Base-by-base conservation (phyloP, 2,329 filamentous ascomycete species). In the Talaromyces sp. region DNA sequence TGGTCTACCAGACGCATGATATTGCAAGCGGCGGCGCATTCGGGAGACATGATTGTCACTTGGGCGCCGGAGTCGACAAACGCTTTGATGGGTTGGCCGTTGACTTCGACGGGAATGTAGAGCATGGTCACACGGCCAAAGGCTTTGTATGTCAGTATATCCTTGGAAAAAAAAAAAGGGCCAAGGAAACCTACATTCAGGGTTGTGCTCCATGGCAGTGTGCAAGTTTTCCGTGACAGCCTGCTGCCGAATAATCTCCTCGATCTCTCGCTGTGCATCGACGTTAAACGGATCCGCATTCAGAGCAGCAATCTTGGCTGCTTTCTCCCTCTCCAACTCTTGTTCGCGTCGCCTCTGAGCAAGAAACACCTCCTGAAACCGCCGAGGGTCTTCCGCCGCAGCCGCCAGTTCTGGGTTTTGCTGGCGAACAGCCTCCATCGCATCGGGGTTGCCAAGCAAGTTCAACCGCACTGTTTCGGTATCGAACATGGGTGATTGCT, bases 41-140 rank as follows among this genome's bases (percentile, higher is more conserved):
- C 83, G 5, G 95, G 95, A 5, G 94, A 98, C 95, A 99, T 99
- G 80, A 99, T 97, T 57, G 95, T 99, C 30, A 94, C 92, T 79
- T 99, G 95, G 28, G 95, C 95, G 64, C 95, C 95, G 1, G 95
- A 98, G 76, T 99, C 95, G 63, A 99, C 95, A 68, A 99, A 89
- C 2, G 94, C 95, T 80, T 97, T 98, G 69, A 99, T 89, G 62
- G 90, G 91, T 68, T 91, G 85, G 12, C 91, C 89, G 76, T 99
- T 99, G 69, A 99, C 95, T 74, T 96, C 91, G 64, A 96, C 93
- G 72, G 96, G 88, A 68, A 98, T 90, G 77, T 99, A 99, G 55
- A 99, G 86, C 88, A 99, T 95, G 68, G 94, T 92, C 47, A 99
- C 95, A 68, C 90, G 87, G 59, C 92, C 95, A 72, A 99, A 99